A percentile compares a stretch with the other conserved stretches of the same genome.
These are phyloP conservation scores for Phaseolus coccineus DNA, from an alignment of 331 rosid genomes.

Conservation along the genomic window DNA sequence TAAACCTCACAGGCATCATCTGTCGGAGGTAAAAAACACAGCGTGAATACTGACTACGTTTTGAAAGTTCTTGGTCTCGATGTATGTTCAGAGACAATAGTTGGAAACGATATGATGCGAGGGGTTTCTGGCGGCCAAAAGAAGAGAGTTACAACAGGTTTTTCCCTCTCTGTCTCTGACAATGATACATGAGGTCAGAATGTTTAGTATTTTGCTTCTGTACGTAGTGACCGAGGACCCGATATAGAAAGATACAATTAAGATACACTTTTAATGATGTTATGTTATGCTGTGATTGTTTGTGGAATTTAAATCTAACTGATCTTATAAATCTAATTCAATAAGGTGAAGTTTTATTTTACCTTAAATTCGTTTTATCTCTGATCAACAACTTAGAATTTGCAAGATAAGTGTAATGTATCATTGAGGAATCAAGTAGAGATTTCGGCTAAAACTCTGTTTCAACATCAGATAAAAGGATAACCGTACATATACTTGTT, in stretches of 20 bases:
- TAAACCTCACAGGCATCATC: conserved; percentile 77
- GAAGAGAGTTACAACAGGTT: conserved; percentile 97
- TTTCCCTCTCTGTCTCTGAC: conserved; percentile 12
- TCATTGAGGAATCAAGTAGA: conserved; percentile 10
- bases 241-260: too few species aligned
- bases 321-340: too few species aligned
- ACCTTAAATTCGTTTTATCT: too few species aligned
- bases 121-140: conserved; percentile 96
- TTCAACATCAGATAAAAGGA: conserved; percentile 1
- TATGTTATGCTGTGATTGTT: too few species aligned
- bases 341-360: too few species aligned
- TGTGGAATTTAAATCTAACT: too few species aligned
- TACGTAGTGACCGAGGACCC: too few species aligned
- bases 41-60: conserved; percentile 77
- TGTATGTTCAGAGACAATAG: conserved; percentile 79
- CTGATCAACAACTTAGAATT: too few species aligned
- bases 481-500: background rate
- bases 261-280: too few species aligned
- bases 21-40: conserved; percentile 73
- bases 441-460: background rate
- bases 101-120: conserved; percentile 84
- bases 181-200: background rate
- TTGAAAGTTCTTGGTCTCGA: conserved; percentile 90
- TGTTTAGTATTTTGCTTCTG: background rate
- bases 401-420: background rate